Base-by-base conservation (phyloP, 2,329 filamentous ascomycete genomes). In the Claviceps monticola region DNA sequence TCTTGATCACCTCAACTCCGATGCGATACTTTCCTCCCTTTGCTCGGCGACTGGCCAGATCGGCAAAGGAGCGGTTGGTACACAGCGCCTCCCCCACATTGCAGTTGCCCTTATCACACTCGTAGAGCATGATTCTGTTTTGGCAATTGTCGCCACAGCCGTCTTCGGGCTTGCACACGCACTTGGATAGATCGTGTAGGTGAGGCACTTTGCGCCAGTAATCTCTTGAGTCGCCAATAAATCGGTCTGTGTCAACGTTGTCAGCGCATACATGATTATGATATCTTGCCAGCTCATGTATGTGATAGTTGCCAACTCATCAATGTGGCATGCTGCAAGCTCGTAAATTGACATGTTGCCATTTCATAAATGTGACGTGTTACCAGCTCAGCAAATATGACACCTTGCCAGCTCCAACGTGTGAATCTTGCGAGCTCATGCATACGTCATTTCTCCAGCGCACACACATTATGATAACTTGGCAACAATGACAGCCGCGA, bases 121-220 rank as follows among this genome's bases (percentile, higher is more conserved):
- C 93, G 66, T 96, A 97, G 52, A 95, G 82, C 89, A 97, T 97
- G 66, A 89, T 89, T 56, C 89, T 78, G 66, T 98, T 98, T 63
- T 95, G 86, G 68, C 93, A 98, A 60, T 86, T 78, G 56, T 96
- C 88, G 56, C 82, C 86, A 61, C 93, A 97, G 38, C 88, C 89
- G 51, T 84, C 81, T 50, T 90, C 86, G 6, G 78, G 73, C 43
- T 72, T 81, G 69, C 89, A 95, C 53, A 88, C 82, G 63, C 89
- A 95, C 63, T 81, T 83, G 54, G 83, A 86, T 53, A 81, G 79
- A 55, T 87, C 79, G 59, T 88, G 82, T 59, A 84, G 79, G 54
- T 84, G 80, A 39, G 84, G 84, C 43, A 78, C 81, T 61, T 88
- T 88, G 65, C 86, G 86, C 88, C 89, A 95, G 60, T 85, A 77